Base-by-base conservation (phyloP, 768 basidiomycete genomes). In the Rhizopogon vinicolor region DNA sequence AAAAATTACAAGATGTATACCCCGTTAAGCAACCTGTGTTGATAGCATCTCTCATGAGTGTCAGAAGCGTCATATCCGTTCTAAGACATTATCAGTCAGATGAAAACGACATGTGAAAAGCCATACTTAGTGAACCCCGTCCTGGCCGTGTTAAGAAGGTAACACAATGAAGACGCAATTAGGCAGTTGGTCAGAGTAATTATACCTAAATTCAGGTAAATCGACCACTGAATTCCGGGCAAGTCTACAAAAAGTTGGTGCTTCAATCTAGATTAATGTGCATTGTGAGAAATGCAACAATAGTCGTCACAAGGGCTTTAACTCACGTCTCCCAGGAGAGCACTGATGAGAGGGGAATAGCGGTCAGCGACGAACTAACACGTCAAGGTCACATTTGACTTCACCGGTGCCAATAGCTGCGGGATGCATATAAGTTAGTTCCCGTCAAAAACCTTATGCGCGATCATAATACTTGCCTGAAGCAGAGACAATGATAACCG, bases 111-210 rank as follows among this genome's bases (percentile, higher is more conserved):
- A 25, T 25, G 25, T 22, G 2, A 22, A 25, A 22, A 14, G 14
- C 13, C 43, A 44, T 25, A 44, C 43, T 44, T 44, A 2, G 43
- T 8, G 43, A 44, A 44, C 22, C 43, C 43, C 22, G 43, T 44
- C 22, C 14, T 44, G 14, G 43, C 13, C 7, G 43, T 22, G 22
- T 18, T 7, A 18, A 49, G 29, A 6, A 49, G 48, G 22, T 49
- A 49, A 5, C 48, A 49, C 29, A 49, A 19, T 18, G 48, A 54
- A 9, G 31, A 22, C n/a, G 53, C 40, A 49, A 16, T 22, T 3
- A 52, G 25, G 18, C 53, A 55, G 28, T 52, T n/a, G 13, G 77
- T 78, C 19, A 68, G 54, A 1, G 78, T 79, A 6, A 75, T 68
- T 0, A 75, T 68, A 1, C 73, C 74, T 25, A 44, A 44, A 44